phyloP scores from a whole-genome alignment of 148 eudicot genomes.

The Rhododendron griersonianum region DNA sequence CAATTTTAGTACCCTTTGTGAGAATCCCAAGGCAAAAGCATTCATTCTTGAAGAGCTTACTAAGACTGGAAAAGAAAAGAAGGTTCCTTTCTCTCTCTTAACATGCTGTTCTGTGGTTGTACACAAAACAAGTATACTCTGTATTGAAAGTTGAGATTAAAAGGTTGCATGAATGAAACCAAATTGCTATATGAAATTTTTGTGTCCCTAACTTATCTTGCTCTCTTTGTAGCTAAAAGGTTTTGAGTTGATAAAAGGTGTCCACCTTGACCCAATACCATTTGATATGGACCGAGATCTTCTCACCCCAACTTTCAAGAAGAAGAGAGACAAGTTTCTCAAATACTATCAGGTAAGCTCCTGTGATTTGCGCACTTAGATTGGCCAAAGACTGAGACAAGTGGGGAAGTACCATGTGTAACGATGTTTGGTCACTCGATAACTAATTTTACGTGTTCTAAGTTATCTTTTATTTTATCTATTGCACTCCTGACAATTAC shows the following conservation, averaged over 20 bases:
- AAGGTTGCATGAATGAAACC: background rate
- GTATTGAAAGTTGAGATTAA: background rate
- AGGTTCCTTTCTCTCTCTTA: constrained; percentile 39
- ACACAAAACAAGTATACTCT: background rate
- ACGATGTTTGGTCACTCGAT: background rate
- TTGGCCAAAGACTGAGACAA: background rate
- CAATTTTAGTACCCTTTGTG: constrained; percentile 55
- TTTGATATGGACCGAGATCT: constrained; percentile 92
- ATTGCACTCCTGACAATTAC: background rate
- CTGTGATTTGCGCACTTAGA: background rate
- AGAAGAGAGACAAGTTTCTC: constrained; percentile 84
- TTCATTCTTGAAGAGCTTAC: constrained; percentile 57
- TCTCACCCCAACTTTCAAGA: constrained; percentile 82
- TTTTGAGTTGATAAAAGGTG: constrained; percentile 63
- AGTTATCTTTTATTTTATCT: background rate
- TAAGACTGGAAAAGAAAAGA: constrained; percentile 57
- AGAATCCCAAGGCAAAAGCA: constrained; percentile 50
- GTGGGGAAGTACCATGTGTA: background rate
- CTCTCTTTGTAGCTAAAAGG: constrained; percentile 64
- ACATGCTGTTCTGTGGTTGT: background rate
- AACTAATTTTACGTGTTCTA: background rate
- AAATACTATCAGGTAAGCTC: constrained; percentile 71
- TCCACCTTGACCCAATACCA: constrained; percentile 77
- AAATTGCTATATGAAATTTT: background rate
- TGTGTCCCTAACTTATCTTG: background rate